Percentiles rank a stretch among this genome's conserved stretches.
Conservation (phyloP, 768 basidiomycete genomes). For the Mycena galericulata region DNA sequence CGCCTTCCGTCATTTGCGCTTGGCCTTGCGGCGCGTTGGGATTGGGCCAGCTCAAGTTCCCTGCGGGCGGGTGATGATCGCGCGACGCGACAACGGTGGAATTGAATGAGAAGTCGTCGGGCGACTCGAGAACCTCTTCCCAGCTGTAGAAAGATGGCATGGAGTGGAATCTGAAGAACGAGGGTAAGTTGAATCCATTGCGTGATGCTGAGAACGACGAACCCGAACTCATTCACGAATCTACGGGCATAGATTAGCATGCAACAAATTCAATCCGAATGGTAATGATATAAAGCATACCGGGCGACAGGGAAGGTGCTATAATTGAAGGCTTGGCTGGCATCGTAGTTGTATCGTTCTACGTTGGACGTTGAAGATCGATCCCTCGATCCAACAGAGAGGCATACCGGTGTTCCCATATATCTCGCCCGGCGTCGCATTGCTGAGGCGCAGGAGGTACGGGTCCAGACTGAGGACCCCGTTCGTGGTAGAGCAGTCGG, state of each 20-base stretch:
- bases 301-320: conserved; percentile 63
- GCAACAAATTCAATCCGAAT: neutral
- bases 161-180: conserved; percentile 62
- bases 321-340: conserved; percentile 63
- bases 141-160: conserved; percentile 74
- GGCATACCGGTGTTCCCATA: conserved; percentile 65
- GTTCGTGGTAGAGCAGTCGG: conserved; percentile 68
- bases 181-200: too few species aligned
- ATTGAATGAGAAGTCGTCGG: conserved; percentile 68
- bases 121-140: conserved; percentile 64
- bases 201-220: conserved; percentile 23
- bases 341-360: conserved; percentile 72
- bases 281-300: conserved; percentile 42
- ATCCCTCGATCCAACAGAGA: neutral
- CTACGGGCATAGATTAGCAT: too few species aligned
- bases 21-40: conserved; percentile 67
- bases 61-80: conserved; percentile 68
- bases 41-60: conserved; percentile 64
- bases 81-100: conserved; percentile 67
- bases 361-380: too few species aligned
- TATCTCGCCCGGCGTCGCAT: conserved; percentile 63
- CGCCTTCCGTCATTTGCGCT: conserved; percentile 62
- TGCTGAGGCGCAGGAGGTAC: conserved; percentile 61
- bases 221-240: conserved; percentile 73
- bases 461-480: conserved; percentile 69